Base-by-base conservation (phyloP, 106 monocot genomes). In the Triglochin maritima region DNA sequence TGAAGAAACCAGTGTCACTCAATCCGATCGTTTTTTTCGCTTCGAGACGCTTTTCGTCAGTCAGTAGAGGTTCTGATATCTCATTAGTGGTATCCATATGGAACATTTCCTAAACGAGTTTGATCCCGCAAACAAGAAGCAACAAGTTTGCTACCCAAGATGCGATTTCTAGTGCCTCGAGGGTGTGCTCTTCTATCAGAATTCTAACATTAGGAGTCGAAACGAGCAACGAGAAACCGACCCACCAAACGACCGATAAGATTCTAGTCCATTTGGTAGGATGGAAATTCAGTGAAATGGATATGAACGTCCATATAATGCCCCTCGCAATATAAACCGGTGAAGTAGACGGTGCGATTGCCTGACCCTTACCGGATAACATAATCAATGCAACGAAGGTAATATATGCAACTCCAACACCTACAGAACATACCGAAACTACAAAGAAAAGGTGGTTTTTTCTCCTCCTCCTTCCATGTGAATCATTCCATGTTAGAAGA, bases 51-150 rank as follows among this genome's bases (percentile, higher is more conserved):
- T 64, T 71, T 65, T 72, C 50, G 11, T 62, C 17, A 9, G 42
- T 11, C n/a, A 89, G 52, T 44, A 89, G 59, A 50, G 86, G 86
- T 52, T 80, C 49, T 7, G 69, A 77, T 48, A 76, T 54, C 60
- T 66, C 49, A 43, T 14, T 3, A 14, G 17, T 5, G 13, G 17
- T 44, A 3, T 56, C 60, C 8, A 41, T 46, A 7, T 14, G 44
- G 46, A 14, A 47, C 6, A 56, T 41, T 66, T 46, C 4, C 50
- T 11, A 15, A 16, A 59, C 9, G 9, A 72, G 17, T 17, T 5
- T 72, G 12, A 80, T 4, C 13, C 72, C 73, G 13, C 78, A 89
- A 56, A 79, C 46, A 5, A 87, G 76, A 17, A 94, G 81, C 57
- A 77, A 48, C 2, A 77, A 13, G 57, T 65, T 77, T 3, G 65